phyloP scores from a whole-genome alignment of 2,329 filamentous ascomycete genomes.

The Colletotrichum trifolii region DNA sequence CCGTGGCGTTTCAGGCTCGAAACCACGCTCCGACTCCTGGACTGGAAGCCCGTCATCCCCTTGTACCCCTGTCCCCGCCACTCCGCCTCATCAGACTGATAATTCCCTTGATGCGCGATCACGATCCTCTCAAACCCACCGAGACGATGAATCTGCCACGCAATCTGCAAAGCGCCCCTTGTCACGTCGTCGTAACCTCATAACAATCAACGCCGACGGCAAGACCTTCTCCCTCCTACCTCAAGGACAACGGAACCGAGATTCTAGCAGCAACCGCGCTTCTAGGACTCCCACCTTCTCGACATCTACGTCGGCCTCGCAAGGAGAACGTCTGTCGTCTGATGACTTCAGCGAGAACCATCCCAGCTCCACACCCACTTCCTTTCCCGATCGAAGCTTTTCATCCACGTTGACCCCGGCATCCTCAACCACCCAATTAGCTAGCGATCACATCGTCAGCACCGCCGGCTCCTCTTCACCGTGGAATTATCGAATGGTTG shows the following conservation, averaged over 20 bases:
- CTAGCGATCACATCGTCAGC: constrained; percentile 46
- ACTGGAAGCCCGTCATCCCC: constrained; percentile 46
- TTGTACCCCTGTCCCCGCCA: constrained; percentile 50
- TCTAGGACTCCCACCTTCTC: constrained; percentile 55
- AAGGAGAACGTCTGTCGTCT: constrained; percentile 58
- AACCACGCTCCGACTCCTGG: constrained; percentile 50
- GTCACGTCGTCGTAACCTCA: constrained; percentile 56
- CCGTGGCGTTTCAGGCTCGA: constrained; percentile 58
- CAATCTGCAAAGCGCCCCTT: constrained; percentile 44
- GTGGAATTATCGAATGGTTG: constrained; percentile 65
- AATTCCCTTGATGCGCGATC: constrained; percentile 52
- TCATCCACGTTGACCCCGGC: constrained; percentile 47
- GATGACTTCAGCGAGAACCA: constrained; percentile 60
- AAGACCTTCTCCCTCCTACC: constrained; percentile 67
- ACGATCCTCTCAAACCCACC: constrained; percentile 35
- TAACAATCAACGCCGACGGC: constrained; percentile 63
- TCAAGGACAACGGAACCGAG: constrained; percentile 39
- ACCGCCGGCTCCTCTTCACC: constrained; percentile 49
- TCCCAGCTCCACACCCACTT: constrained; percentile 61
- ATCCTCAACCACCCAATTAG: constrained; percentile 48
- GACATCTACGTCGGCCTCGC: constrained; percentile 60
- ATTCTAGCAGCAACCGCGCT: constrained; percentile 38
- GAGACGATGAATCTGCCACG: constrained; percentile 38
- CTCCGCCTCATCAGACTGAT: constrained; percentile 52
- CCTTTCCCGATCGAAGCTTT: constrained; percentile 56